These are phyloP conservation scores for Ascochyta koolunga DNA, from an alignment of 2,329 filamentous ascomycete genomes.

Conservation along the genomic window DNA sequence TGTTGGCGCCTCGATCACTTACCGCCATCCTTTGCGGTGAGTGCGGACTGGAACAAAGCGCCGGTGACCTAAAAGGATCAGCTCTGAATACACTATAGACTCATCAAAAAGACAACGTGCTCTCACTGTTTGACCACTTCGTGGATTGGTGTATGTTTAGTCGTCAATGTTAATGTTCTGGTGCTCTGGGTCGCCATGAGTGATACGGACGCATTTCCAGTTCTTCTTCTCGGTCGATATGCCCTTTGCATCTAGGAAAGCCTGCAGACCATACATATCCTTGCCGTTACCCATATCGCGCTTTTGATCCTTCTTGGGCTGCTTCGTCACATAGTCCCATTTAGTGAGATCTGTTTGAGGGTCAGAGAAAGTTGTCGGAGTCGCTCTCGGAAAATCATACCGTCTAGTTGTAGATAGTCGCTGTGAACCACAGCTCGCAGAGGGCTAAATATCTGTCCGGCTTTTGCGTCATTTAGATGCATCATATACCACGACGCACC, in stretches of 20 bases:
- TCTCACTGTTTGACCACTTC: not conserved
- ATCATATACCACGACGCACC: conserved; percentile 5
- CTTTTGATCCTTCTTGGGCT: not conserved
- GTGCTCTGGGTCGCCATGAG: conserved; percentile 5
- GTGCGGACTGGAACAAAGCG: conserved; percentile 4
- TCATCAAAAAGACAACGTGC: not conserved
- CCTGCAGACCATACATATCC: not conserved
- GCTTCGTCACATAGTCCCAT: conserved; percentile 7
- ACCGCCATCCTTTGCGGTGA: conserved; percentile 9
- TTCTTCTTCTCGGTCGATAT: conserved; percentile 6
- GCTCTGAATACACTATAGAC: not conserved
- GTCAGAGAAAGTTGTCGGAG: not conserved
- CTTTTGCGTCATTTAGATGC: conserved; percentile 1
- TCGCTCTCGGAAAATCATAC: not conserved
- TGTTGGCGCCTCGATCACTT: not conserved
- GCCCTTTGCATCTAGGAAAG: not conserved
- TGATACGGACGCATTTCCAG: conserved; percentile 10
- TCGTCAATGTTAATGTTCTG: conserved; percentile 1
- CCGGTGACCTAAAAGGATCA: conserved; percentile 2
- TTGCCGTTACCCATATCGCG: conserved; percentile 10
- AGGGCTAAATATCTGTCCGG: not conserved
- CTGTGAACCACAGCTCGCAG: conserved; percentile 3
- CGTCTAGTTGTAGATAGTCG: conserved; percentile 2
- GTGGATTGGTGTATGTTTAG: conserved; percentile 4
- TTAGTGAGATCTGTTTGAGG: not conserved